These are phyloP conservation scores for Rubia yunnanensis DNA, from an alignment of 257 asterid genomes.

Conservation along the genomic window DNA sequence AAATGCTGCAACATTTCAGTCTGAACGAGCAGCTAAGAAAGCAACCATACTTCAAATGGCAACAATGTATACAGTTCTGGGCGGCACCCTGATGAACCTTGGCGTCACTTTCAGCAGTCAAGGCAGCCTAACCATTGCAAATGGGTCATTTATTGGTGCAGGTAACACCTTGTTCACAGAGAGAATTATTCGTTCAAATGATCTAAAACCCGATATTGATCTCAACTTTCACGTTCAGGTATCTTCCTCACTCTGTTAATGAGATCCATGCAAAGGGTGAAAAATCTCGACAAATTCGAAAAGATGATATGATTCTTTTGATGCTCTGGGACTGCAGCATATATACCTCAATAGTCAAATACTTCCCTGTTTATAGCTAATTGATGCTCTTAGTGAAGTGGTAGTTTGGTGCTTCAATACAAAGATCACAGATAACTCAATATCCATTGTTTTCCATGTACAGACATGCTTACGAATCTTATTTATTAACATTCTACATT, in stretches of 20 bases:
- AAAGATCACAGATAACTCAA: neutral
- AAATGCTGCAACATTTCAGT: slow-evolving; percentile 29
- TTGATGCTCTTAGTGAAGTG: neutral
- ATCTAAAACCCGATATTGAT: neutral
- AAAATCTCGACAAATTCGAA: slow-evolving; percentile 80
- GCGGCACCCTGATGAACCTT: slow-evolving; percentile 71
- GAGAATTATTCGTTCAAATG: neutral
- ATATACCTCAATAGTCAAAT: neutral
- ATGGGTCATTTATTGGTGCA: slow-evolving; percentile 70
- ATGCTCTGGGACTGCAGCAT: neutral
- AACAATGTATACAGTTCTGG: slow-evolving; percentile 68
- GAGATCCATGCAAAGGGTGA: slow-evolving; percentile 88
- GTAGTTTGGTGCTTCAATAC: neutral
- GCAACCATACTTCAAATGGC: slow-evolving; percentile 93
- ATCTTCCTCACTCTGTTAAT: slow-evolving; percentile 49
- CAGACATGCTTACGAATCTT: neutral
- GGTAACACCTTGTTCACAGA: slow-evolving; percentile 26
- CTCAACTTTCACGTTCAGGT: slow-evolving; percentile 39
- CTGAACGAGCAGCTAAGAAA: slow-evolving; percentile 93
- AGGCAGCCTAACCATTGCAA: slow-evolving; percentile 53
- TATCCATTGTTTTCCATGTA: neutral
- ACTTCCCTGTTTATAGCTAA: neutral
- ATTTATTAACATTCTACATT: neutral
- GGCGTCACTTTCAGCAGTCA: slow-evolving; percentile 57
- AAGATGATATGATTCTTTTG: slow-evolving; percentile 51